Evolutionary conservation across 148 eudicot species (phyloP).

Genomic region (Rhododendron mucronatum): DNA sequence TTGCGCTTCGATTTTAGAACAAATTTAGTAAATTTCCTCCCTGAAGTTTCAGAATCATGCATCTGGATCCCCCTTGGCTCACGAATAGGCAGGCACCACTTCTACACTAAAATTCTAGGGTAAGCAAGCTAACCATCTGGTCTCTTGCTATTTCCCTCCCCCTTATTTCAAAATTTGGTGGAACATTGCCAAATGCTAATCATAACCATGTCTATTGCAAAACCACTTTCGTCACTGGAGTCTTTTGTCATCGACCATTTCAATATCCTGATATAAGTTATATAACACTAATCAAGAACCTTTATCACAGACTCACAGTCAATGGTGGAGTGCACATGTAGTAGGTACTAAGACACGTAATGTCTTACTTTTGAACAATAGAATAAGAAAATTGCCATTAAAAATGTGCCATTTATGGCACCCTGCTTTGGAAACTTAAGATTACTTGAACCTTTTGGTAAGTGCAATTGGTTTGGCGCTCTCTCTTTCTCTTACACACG

Average conservation of each 20-base stretch:
- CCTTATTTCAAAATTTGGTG: neutral
- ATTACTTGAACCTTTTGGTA: neutral
- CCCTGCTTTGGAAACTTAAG: neutral
- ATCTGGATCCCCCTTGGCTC: neutral
- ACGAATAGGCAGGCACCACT: neutral
- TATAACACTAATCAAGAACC: neutral
- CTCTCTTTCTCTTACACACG: neutral
- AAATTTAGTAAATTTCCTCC: neutral
- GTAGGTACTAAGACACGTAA: neutral
- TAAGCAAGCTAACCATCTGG: neutral
- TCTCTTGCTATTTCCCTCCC: neutral
- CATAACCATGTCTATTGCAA: neutral
- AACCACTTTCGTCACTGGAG: neutral
- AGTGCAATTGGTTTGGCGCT: neutral
- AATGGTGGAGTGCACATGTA: neutral
- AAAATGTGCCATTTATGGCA: neutral
- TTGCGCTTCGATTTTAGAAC: neutral
- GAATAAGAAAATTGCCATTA: neutral
- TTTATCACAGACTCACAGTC: neutral
- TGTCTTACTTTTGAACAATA: neutral
- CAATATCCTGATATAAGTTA: neutral
- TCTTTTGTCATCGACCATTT: neutral
- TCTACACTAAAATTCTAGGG: neutral
- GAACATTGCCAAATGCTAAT: neutral
- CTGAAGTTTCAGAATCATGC: neutral